Evolutionary conservation across 2,329 filamentous ascomycete genomes (phyloP).

Genomic region (Ascochyta pisi): DNA sequence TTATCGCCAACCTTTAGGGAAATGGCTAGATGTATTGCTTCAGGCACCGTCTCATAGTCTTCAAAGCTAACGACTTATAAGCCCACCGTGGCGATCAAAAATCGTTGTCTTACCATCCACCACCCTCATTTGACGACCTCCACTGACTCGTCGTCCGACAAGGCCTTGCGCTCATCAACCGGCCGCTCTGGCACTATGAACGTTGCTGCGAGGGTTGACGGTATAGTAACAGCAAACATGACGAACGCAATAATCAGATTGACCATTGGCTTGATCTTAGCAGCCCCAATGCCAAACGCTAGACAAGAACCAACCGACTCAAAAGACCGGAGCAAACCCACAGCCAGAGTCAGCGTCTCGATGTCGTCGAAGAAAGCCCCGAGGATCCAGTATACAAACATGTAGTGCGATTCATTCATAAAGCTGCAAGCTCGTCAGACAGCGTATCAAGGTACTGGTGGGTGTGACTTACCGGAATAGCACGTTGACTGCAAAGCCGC

Average conservation of each 20-base stretch:
- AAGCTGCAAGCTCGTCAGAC: constrained; percentile 40
- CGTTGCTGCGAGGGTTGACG: constrained; percentile 33
- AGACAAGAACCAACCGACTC: constrained; percentile 58
- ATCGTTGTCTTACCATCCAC: background rate
- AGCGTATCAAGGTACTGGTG: background rate
- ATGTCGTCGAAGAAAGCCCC: constrained; percentile 60
- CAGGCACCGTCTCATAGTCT: background rate
- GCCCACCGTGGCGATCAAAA: background rate
- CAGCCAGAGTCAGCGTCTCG: constrained; percentile 58
- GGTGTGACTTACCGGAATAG: constrained; percentile 50
- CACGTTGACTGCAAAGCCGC: constrained; percentile 58
- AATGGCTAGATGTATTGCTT: background rate
- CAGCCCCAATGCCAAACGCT: constrained; percentile 58
- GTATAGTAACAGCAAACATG: constrained; percentile 54
- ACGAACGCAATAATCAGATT: constrained; percentile 58
- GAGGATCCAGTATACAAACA: constrained; percentile 61
- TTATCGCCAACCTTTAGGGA: background rate
- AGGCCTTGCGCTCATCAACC: constrained; percentile 20
- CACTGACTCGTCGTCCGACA: constrained; percentile 8
- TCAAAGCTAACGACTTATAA: no score
- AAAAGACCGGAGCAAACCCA: constrained; percentile 58
- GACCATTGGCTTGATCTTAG: constrained; percentile 55
- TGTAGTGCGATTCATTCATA: constrained; percentile 59
- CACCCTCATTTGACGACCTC: background rate
- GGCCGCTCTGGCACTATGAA: constrained; percentile 32